Evolutionary conservation across 345 rosid genomes (phyloP).

Genomic region (Lenwebbia sp.): DNA sequence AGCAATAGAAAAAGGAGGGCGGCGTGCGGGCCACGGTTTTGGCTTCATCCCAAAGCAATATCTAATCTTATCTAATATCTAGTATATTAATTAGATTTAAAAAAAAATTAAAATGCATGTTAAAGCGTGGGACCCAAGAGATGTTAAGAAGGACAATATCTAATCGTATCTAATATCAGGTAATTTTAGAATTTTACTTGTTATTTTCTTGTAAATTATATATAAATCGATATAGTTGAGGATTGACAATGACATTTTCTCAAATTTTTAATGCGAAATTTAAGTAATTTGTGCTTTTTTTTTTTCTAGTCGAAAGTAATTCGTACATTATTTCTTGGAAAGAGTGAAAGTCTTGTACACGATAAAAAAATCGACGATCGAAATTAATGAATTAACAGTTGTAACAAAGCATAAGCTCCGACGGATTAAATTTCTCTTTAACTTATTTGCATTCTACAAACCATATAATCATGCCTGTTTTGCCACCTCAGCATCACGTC

Average conservation of each 20-base stretch:
- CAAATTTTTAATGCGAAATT: not conserved
- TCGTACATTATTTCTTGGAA: not conserved
- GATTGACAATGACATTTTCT: not conserved
- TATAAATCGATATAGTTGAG: no score
- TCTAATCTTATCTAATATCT: not conserved
- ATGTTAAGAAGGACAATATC: not conserved
- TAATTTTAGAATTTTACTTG: not conserved
- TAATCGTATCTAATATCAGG: no score
- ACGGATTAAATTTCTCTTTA: not conserved
- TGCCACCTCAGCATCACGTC: fast-evolving
- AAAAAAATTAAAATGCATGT: not conserved
- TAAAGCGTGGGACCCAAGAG: not conserved
- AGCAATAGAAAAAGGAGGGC: not conserved
- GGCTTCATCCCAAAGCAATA: not conserved
- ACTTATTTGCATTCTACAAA: not conserved
- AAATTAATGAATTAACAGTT: not conserved
- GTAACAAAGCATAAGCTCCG: not conserved
- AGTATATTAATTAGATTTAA: not conserved
- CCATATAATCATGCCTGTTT: not conserved
- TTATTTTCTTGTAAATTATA: not conserved
- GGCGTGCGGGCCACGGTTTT: not conserved
- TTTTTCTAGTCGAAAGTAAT: not conserved
- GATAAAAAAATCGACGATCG: not conserved
- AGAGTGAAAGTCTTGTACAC: not conserved
- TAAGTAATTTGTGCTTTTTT: not conserved